Evolutionary conservation across 345 rosid species (phyloP), one percentile per base, ranked within the genome.

Genomic region (Citrus maxima): DNA sequence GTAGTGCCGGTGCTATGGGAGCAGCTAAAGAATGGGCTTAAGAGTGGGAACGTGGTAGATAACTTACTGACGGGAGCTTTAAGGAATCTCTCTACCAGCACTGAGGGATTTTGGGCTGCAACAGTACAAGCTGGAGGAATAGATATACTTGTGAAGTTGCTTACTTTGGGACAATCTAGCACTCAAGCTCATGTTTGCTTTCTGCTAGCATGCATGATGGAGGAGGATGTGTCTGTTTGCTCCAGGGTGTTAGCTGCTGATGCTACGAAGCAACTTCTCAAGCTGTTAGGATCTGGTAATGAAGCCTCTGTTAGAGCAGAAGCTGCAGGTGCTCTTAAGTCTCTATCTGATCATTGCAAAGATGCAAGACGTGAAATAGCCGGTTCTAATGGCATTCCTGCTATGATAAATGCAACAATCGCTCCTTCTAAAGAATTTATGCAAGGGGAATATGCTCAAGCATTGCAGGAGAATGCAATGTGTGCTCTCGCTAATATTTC

Each of bases 351-450:
- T 16, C 98, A 88, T 78, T 89, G 92, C 81, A 94, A 94, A 86
- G 99, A 94, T 84, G 98, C 99, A 64, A 91, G 97, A 80, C 85
- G 83, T 68, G 97, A 97, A 78, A 92, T 97, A 65, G 99, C 98
- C 72, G 90, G 85, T 82, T 84, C 90, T 66, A 93, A 93, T 80
- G 99, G 99, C 71, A 97, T 97, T 80, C 99, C 99, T 46, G 89
- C 88, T 71, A 83, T 97, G 68, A 97, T 97, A 78, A 97, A 92
- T 83, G 99, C 98, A 65, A 97, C 99, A 74, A 97, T 97, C 79
- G 98, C 99, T 85, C 98, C 99, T 28, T 97, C 98, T 1, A 97
- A 97, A 88, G 98, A 97, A 85, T 97, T 93, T 82, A 97, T 97
- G 99, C 98, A 94, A 87, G 99, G 99, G 42, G 99, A 97, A 87